Conservation (phyloP, 2,329 filamentous ascomycete genomes). For the Aspergillus alliaceus region DNA sequence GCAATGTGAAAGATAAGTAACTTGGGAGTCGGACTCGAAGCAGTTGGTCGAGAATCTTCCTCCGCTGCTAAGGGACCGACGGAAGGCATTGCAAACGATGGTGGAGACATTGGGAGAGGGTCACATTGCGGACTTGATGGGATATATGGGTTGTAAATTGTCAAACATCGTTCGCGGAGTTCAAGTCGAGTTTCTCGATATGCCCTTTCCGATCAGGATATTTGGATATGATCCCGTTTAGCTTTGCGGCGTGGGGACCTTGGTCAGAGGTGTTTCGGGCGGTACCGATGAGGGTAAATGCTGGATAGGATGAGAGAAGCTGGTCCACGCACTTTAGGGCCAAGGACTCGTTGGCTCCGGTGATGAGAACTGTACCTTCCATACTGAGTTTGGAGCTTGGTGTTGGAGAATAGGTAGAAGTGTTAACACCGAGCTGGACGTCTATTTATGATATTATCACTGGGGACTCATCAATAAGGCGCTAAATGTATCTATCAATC, state of each 20-base stretch:
- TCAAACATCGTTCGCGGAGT: slow-evolving; percentile 33
- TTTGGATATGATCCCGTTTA: slow-evolving; percentile 19
- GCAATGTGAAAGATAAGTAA: slow-evolving; percentile 42
- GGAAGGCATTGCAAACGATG: slow-evolving; percentile 46
- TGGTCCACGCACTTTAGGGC: slow-evolving; percentile 28
- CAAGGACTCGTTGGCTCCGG: slow-evolving; percentile 35
- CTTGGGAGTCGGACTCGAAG: slow-evolving; percentile 42
- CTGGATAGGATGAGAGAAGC: slow-evolving; percentile 23
- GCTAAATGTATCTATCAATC: too few species aligned
- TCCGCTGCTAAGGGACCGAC: slow-evolving; percentile 36
- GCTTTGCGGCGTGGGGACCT: slow-evolving; percentile 28
- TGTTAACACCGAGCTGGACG: too few species aligned
- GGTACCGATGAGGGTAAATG: slow-evolving; percentile 26
- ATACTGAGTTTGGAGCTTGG: slow-evolving; percentile 6
- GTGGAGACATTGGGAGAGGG: slow-evolving; percentile 32
- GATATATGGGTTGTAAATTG: slow-evolving; percentile 31
- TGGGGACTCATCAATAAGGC: too few species aligned
- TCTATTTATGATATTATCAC: too few species aligned
- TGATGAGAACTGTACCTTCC: slow-evolving; percentile 28
- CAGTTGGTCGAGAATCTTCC: slow-evolving; percentile 37
- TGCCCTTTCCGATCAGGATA: slow-evolving; percentile 25
- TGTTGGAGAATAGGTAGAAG: too few species aligned
- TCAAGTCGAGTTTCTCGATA: slow-evolving; percentile 40
- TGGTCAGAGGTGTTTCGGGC: slow-evolving; percentile 29
- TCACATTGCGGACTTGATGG: slow-evolving; percentile 26